These are phyloP conservation scores for Pinus albicaulis DNA, from an alignment of 75 land plant genomes.

Conservation along the genomic window DNA sequence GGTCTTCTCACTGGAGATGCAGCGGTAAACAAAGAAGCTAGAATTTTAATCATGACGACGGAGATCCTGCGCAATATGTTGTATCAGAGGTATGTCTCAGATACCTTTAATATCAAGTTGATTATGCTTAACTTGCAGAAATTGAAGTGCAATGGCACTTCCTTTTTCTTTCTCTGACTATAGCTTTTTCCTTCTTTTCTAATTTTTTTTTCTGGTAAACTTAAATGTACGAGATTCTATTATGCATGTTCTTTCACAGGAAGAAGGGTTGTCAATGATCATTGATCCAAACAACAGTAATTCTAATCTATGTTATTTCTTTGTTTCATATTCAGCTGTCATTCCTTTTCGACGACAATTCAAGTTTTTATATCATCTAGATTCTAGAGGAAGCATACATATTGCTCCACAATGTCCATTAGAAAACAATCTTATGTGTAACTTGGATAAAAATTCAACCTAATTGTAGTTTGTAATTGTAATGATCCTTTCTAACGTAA, in stretches of 20 bases:
- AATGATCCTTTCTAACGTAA: neutral
- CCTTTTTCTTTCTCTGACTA: neutral
- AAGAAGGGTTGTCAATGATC: no score
- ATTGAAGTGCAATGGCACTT: neutral
- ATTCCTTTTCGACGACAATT: neutral
- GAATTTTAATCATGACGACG: constrained; percentile 90
- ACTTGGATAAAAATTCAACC: neutral
- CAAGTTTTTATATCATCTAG: neutral
- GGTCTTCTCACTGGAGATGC: constrained; percentile 98
- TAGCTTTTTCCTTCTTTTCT: neutral
- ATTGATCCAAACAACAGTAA: neutral
- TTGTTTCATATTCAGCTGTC: neutral
- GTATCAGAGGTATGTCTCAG: constrained; percentile 71
- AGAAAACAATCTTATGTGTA: neutral
- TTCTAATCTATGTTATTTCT: neutral
- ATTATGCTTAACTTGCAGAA: neutral
- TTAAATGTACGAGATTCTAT: neutral
- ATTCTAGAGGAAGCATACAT: neutral
- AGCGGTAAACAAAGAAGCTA: constrained; percentile 86
- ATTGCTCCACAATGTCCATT: neutral
- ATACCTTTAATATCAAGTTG: neutral
- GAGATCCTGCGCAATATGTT: constrained; percentile 98
- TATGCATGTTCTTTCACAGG: neutral
- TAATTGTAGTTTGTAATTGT: neutral
- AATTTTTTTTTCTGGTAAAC: neutral